A percentile compares a stretch with the other conserved stretches of the same genome.
These are phyloP conservation scores for Dendrocalamus sinicus DNA, from an alignment of 176 grass and related monocot species.

Conservation along the genomic window DNA sequence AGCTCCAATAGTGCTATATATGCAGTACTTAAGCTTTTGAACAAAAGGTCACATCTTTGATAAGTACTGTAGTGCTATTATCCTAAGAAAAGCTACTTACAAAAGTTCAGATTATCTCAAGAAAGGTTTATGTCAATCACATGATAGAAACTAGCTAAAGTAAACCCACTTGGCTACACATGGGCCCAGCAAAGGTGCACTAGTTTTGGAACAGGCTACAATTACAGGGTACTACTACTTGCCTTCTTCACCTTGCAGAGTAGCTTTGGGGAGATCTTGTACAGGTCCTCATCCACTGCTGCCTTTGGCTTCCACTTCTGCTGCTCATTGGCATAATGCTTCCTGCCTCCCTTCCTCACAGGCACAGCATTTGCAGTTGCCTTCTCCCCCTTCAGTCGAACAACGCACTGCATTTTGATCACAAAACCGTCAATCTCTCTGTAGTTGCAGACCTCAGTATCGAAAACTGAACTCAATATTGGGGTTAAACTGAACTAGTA, in stretches of 20 bases:
- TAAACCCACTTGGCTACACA: conserved; percentile 37
- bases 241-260: conserved; percentile 77
- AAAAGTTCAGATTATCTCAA: conserved; percentile 43
- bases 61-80: conserved; percentile 7
- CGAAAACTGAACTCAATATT: not conserved
- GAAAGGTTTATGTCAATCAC: conserved; percentile 53
- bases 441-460: not conserved
- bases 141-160: conserved; percentile 48
- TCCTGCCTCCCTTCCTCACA: conserved; percentile 47
- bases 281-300: conserved; percentile 77
- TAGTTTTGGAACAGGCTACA: conserved; percentile 17
- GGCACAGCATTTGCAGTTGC: conserved; percentile 18
- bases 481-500: not conserved
- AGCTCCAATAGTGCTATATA: conserved; percentile 29
- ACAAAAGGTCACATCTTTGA: conserved; percentile 13
- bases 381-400: conserved; percentile 61
- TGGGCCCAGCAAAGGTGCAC: conserved; percentile 20
- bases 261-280: conserved; percentile 81
- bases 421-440: not conserved
- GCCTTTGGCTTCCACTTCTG: conserved; percentile 64
- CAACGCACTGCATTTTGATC: conserved; percentile 45
- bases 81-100: conserved; percentile 41
- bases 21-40: conserved; percentile 38
- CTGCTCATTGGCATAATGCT: conserved; percentile 50
- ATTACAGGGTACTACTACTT: conserved; percentile 35